Conservation (phyloP, 495 filamentous ascomycete species). For the Letharia lupina region DNA sequence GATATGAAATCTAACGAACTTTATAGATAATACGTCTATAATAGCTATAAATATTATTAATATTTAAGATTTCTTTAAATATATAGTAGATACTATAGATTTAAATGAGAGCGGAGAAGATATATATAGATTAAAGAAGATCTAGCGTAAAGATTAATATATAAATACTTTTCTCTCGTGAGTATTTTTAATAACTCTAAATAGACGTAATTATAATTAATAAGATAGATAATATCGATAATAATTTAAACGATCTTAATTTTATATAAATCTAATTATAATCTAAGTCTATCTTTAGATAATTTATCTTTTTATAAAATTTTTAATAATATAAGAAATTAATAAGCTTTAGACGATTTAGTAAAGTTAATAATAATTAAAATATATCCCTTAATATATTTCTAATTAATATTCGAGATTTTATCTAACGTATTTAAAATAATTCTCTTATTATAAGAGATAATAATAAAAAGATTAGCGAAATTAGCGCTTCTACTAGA, state of each 20-base stretch:
- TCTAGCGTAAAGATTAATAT: constrained; percentile 5
- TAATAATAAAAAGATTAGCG: background rate
- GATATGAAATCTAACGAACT: background rate
- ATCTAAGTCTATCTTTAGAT: constrained; percentile 8
- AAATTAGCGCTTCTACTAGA: constrained; percentile 8
- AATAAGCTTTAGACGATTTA: constrained; percentile 7
- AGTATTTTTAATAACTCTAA: constrained; percentile 6
- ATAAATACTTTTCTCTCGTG: background rate
- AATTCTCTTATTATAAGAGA: constrained; percentile 9
- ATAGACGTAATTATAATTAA: constrained; percentile 7
- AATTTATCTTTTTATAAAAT: background rate
- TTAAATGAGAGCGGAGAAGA: constrained; percentile 12
- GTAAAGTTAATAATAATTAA: constrained; percentile 9
- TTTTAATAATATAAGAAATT: background rate
- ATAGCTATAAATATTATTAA: constrained; percentile 2
- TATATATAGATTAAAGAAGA: constrained; percentile 11
- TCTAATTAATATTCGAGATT: constrained; percentile 5
- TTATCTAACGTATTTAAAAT: constrained; percentile 5
- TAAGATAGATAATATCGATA: constrained; percentile 11
- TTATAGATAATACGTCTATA: background rate
- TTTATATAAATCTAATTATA: constrained; percentile 1
- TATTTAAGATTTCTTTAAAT: constrained; percentile 13
- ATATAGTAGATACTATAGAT: constrained; percentile 9
- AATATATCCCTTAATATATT: background rate
- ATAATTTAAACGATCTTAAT: constrained; percentile 4